Conservation (phyloP, 345 rosid species). For the Combretum micranthum region DNA sequence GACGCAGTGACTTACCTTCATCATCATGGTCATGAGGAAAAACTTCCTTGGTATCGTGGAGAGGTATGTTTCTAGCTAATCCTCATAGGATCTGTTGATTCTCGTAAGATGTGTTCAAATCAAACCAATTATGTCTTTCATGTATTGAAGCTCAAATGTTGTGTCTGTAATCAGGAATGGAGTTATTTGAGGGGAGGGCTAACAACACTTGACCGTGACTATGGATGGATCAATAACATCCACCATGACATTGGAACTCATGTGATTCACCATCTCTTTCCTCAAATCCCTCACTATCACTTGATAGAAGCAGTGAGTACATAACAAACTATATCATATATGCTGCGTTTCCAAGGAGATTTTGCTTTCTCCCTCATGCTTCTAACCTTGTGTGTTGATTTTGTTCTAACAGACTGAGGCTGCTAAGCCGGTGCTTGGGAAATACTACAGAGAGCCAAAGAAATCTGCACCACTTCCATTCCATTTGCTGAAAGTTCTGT, state of each 20-base stretch:
- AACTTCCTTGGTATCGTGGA: conserved; percentile 94
- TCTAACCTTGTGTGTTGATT: neutral
- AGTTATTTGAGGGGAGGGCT: conserved; percentile 92
- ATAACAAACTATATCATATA: no score
- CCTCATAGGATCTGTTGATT: no score
- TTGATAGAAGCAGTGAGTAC: conserved; percentile 75
- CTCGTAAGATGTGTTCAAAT: no score
- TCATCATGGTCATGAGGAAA: conserved; percentile 82
- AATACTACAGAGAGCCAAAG: conserved; percentile 72
- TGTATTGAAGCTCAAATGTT: neutral
- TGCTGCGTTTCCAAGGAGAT: no score
- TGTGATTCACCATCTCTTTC: conserved; percentile 90
- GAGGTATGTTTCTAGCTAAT: conserved; percentile 35
- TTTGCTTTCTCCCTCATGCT: neutral
- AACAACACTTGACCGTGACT: conserved; percentile 81
- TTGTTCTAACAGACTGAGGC: conserved; percentile 54
- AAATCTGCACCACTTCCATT: conserved; percentile 69
- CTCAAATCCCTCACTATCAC: conserved; percentile 95
- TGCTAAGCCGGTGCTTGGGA: conserved; percentile 74
- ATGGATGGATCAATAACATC: conserved; percentile 78
- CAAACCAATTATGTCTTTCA: no score
- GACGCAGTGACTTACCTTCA: conserved; percentile 83
- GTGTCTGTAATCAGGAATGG: conserved; percentile 55
- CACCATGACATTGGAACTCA: conserved; percentile 97
- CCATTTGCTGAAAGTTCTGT: conserved; percentile 38